These are phyloP conservation scores for Davidsoniella virescens DNA, from an alignment of 2,329 filamentous ascomycete species.

Conservation along the genomic window DNA sequence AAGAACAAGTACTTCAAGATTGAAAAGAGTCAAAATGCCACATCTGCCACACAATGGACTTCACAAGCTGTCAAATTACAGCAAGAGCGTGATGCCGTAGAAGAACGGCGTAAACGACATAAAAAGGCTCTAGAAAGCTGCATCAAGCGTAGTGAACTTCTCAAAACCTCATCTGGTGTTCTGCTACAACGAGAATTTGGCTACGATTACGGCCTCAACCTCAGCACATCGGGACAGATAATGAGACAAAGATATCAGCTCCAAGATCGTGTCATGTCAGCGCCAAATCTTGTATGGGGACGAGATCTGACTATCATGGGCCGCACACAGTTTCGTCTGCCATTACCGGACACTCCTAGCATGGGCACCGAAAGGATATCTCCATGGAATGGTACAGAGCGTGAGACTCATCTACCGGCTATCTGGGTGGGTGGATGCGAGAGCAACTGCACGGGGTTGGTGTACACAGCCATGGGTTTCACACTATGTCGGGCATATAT, in stretches of 20 bases:
- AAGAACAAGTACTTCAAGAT: slow-evolving; percentile 56
- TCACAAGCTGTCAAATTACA: slow-evolving; percentile 25
- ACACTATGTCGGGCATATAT: neutral
- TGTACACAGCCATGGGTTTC: slow-evolving; percentile 3
- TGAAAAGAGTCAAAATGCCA: slow-evolving; percentile 38
- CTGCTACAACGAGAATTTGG: slow-evolving; percentile 10
- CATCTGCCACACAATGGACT: slow-evolving; percentile 36
- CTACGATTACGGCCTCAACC: neutral
- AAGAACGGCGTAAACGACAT: slow-evolving; percentile 31
- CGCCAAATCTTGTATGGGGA: neutral
- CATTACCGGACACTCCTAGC: neutral
- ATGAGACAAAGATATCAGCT: too few species aligned
- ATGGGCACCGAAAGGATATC: neutral
- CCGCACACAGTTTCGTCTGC: slow-evolving; percentile 1
- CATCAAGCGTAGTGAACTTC: too few species aligned
- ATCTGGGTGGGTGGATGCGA: slow-evolving; percentile 9
- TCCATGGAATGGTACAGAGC: slow-evolving; percentile 4
- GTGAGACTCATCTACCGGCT: slow-evolving; percentile 4
- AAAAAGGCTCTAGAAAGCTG: slow-evolving; percentile 21
- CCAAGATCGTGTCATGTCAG: too few species aligned
- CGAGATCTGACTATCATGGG: slow-evolving; percentile 3
- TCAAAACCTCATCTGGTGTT: neutral
- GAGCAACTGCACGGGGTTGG: slow-evolving; percentile 5
- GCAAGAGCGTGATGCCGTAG: slow-evolving; percentile 17
- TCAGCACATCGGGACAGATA: too few species aligned